These are phyloP conservation scores for Scheffersomyces lignosus DNA, from an alignment of 805 yeast species.

Conservation along the genomic window DNA sequence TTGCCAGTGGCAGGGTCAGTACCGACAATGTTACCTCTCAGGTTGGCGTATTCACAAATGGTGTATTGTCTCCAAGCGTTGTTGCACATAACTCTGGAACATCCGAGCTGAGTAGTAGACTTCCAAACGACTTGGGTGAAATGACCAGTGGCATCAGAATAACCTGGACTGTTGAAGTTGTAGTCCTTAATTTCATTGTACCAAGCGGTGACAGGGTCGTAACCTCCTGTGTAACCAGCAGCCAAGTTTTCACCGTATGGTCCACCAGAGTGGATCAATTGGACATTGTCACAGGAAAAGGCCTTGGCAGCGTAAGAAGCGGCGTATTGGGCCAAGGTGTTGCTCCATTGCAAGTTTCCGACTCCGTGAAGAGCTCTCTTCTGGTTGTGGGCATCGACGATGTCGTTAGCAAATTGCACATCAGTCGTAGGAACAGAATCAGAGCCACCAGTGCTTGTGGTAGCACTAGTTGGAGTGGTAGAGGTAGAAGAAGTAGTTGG, in stretches of 20 bases:
- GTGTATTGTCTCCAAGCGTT: slow-evolving; percentile 57
- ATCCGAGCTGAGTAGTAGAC: slow-evolving; percentile 59
- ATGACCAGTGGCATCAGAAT: slow-evolving; percentile 63
- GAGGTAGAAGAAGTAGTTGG: slow-evolving; percentile 10
- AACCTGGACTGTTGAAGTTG: slow-evolving; percentile 53
- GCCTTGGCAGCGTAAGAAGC: slow-evolving; percentile 48
- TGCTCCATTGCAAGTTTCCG: slow-evolving; percentile 33
- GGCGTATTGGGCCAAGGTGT: slow-evolving; percentile 33
- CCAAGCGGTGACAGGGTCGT: slow-evolving; percentile 70
- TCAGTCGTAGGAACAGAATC: slow-evolving; percentile 13
- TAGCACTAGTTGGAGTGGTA: slow-evolving; percentile 11
- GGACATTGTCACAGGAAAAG: slow-evolving; percentile 58
- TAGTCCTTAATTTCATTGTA: slow-evolving; percentile 62
- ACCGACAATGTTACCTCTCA: slow-evolving; percentile 53
- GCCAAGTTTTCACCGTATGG: slow-evolving; percentile 80
- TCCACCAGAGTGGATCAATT: slow-evolving; percentile 61
- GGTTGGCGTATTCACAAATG: slow-evolving; percentile 64
- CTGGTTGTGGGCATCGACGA: slow-evolving; percentile 35
- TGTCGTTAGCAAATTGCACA: slow-evolving; percentile 21
- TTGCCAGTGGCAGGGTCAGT: slow-evolving; percentile 30
- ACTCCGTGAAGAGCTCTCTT: slow-evolving; percentile 35
- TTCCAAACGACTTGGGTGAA: slow-evolving; percentile 81
- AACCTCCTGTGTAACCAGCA: slow-evolving; percentile 58
- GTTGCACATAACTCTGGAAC: slow-evolving; percentile 55
- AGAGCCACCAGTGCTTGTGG: slow-evolving; percentile 10